A percentile compares a stretch with the other conserved stretches of the same genome.
These are phyloP conservation scores for Trichoderma sp. DNA, from an alignment of 2,329 filamentous ascomycete species.

Conservation along the genomic window DNA sequence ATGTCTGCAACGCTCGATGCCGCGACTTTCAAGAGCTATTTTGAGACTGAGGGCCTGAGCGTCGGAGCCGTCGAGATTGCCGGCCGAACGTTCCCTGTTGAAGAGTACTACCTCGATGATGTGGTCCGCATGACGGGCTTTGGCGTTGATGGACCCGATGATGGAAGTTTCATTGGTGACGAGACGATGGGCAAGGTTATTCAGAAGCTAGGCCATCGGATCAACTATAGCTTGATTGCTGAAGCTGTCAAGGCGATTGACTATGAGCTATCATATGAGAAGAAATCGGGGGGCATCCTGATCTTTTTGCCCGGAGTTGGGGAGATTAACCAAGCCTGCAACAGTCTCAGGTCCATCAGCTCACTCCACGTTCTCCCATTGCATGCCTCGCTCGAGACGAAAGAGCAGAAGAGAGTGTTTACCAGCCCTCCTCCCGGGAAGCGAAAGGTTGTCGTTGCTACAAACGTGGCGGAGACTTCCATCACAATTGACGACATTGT, in stretches of 20 bases:
- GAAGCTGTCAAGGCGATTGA: slow-evolving; percentile 81
- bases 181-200: slow-evolving; percentile 66
- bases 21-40: slow-evolving; percentile 79
- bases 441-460: slow-evolving; percentile 89
- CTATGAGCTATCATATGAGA: slow-evolving; percentile 60
- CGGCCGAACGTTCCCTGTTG: slow-evolving; percentile 84
- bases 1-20: slow-evolving; percentile 98
- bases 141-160: slow-evolving; percentile 48
- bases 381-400: slow-evolving; percentile 85
- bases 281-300: slow-evolving; percentile 77
- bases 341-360: slow-evolving; percentile 58
- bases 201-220: slow-evolving; percentile 71
- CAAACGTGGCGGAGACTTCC: slow-evolving; percentile 96
- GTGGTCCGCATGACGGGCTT: slow-evolving; percentile 78
- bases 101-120: slow-evolving; percentile 87
- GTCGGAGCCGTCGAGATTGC: slow-evolving; percentile 84
- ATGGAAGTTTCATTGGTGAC: slow-evolving; percentile 41
- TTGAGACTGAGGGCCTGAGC: slow-evolving; percentile 60
- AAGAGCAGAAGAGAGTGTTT: slow-evolving; percentile 87
- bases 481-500: slow-evolving; percentile 98
- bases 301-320: slow-evolving; percentile 90
- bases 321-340: slow-evolving; percentile 82
- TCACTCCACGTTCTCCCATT: slow-evolving; percentile 77
- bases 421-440: slow-evolving; percentile 70
- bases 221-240: slow-evolving; percentile 86